phyloP scores from a whole-genome alignment of 1,284 basidiomycete genomes.

The Austropuccinia psidii region DNA sequence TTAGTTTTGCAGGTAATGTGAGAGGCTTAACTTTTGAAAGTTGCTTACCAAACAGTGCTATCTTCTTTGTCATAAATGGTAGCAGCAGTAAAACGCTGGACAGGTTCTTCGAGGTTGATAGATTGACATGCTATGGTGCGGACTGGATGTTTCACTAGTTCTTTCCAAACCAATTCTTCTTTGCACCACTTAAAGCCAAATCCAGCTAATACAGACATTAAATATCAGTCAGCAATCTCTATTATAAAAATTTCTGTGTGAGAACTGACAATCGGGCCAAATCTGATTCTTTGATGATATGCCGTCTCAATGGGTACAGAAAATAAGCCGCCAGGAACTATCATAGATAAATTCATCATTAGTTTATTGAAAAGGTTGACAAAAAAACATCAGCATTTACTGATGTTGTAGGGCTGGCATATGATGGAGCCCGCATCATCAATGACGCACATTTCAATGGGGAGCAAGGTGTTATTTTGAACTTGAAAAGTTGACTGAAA shows the following conservation, averaged over 20 bases:
- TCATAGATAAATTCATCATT: background rate
- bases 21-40: no score
- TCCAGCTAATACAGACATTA: background rate
- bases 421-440: slow-evolving; percentile 75
- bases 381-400: slow-evolving; percentile 48
- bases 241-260: background rate
- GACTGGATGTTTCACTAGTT: slow-evolving; percentile 67
- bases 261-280: slow-evolving; percentile 61
- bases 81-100: slow-evolving; percentile 83
- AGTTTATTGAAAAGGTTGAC: background rate
- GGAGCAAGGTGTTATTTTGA: slow-evolving; percentile 85
- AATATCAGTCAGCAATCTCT: background rate
- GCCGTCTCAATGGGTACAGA: slow-evolving; percentile 87
- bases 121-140: slow-evolving; percentile 82
- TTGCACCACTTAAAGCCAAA: slow-evolving; percentile 60
- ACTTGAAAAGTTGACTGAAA: slow-evolving; percentile 88
- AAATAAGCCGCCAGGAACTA: slow-evolving; percentile 77
- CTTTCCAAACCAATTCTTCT: slow-evolving; percentile 78
- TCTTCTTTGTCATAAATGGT: slow-evolving; percentile 33
- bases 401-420: slow-evolving; percentile 74
- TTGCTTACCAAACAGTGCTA: slow-evolving; percentile 16
- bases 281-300: slow-evolving; percentile 68
- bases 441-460: slow-evolving; percentile 83
- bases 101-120: slow-evolving; percentile 69
- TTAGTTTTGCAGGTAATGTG: no score